phyloP scores from a whole-genome alignment of 352 stramenopile genomes.

The Peronosclerospora sorghi region DNA sequence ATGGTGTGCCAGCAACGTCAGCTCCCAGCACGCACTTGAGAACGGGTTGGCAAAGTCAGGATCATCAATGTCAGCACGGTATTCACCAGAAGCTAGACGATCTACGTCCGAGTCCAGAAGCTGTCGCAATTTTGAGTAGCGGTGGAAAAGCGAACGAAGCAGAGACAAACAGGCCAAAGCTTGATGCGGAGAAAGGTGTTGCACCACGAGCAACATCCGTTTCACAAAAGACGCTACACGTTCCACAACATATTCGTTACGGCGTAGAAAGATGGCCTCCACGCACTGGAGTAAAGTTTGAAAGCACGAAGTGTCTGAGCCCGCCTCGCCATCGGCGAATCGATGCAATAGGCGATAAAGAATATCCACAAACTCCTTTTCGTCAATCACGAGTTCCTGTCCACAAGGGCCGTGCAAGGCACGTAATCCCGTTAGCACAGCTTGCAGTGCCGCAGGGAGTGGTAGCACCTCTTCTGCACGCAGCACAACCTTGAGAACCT shows the following conservation, averaged over 20 bases:
- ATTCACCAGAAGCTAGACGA: slow-evolving; percentile 88
- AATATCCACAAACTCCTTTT: slow-evolving; percentile 93
- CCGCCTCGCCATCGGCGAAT: slow-evolving; percentile 52
- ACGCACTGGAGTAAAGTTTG: slow-evolving; percentile 84
- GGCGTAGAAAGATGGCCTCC: slow-evolving; percentile 87
- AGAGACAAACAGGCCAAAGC: slow-evolving; percentile 82
- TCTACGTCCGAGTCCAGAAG: slow-evolving; percentile 94
- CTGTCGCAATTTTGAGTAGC: slow-evolving; percentile 90
- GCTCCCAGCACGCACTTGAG: slow-evolving; percentile 89
- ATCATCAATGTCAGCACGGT: slow-evolving; percentile 86
- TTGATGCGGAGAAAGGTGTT: slow-evolving; percentile 79
- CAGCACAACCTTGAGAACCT: slow-evolving; percentile 90
- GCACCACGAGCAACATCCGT: slow-evolving; percentile 81
- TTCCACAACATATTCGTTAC: slow-evolving; percentile 90
- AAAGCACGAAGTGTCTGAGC: slow-evolving; percentile 39
- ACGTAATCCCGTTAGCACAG: slow-evolving; percentile 88
- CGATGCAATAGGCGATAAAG: slow-evolving; percentile 85
- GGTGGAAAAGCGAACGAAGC: slow-evolving; percentile 81
- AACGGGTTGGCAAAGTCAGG: slow-evolving; percentile 93
- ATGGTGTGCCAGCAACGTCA: slow-evolving; percentile 82
- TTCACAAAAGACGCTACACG: slow-evolving; percentile 94
- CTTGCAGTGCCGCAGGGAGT: slow-evolving; percentile 57
- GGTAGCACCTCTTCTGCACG: slow-evolving; percentile 60
- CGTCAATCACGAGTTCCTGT: slow-evolving; percentile 92
- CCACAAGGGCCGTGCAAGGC: slow-evolving; percentile 87